A percentile compares a stretch with the other conserved stretches of the same genome.
Conservation (phyloP, 2,329 filamentous ascomycete species). For the Ophiostoma himal-ulmi region DNA sequence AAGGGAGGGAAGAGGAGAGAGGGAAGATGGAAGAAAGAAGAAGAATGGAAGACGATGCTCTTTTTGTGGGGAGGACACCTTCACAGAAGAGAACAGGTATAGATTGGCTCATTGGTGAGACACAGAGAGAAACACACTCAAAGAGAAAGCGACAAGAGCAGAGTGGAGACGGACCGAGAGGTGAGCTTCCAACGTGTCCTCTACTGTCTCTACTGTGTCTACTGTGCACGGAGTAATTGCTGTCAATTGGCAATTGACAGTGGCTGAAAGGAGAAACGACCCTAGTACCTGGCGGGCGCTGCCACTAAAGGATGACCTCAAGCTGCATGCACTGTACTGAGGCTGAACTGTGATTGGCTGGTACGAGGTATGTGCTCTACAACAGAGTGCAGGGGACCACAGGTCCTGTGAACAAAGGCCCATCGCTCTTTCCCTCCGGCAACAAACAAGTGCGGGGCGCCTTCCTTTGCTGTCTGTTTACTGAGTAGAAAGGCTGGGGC, state of each 20-base stretch:
- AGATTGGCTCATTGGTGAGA: neutral
- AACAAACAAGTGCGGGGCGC: conserved; percentile 22
- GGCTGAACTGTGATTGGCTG: neutral
- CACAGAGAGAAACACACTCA: neutral
- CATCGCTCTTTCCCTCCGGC: neutral
- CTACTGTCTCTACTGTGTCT: conserved; percentile 23
- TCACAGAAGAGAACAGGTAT: conserved; percentile 22
- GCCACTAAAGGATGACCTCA: neutral
- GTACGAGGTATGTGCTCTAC: neutral
- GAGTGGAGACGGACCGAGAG: conserved; percentile 3
- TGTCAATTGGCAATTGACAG: neutral
- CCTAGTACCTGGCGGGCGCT: conserved; percentile 14
- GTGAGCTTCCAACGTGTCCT: conserved; percentile 28
- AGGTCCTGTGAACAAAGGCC: conserved; percentile 10
- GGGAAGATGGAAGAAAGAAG: conserved; percentile 16
- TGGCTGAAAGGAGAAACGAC: neutral
- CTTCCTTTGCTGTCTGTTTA: conserved; percentile 15
- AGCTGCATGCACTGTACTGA: conserved; percentile 17
- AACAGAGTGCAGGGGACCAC: neutral
- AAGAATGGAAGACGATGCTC: conserved; percentile 19
- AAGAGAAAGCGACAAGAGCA: conserved; percentile 13
- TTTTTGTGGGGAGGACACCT: conserved; percentile 20
- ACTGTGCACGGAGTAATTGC: neutral
- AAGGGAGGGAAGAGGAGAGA: conserved; percentile 13
- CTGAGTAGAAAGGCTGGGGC: conserved; percentile 17